A percentile compares a stretch with the other conserved stretches of the same genome.
phyloP scores from a whole-genome alignment of 441 rosid species.

The Isatis lusitanica region DNA sequence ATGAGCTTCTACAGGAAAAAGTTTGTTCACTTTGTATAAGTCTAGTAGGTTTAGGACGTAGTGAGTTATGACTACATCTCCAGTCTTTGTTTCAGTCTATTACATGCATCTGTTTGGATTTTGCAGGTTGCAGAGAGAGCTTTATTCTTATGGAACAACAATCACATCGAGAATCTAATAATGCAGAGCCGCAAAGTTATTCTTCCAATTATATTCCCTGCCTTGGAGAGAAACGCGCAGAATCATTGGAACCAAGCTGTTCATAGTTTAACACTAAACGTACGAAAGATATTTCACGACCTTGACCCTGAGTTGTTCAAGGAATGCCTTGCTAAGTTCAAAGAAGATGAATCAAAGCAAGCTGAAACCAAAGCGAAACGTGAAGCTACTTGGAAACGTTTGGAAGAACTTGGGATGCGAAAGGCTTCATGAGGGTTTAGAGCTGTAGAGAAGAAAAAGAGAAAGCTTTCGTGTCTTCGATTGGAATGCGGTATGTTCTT shows the following conservation, averaged over 20 bases:
- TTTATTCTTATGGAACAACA: conserved; percentile 76
- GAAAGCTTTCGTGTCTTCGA: conserved; percentile 21
- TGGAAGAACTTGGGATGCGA: conserved; percentile 61
- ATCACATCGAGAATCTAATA: conserved; percentile 71
- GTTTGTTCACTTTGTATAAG: neutral
- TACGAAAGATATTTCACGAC: conserved; percentile 61
- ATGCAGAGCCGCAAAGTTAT: conserved; percentile 60
- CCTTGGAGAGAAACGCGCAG: conserved; percentile 61
- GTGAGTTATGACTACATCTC: neutral
- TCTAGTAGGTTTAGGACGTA: conserved; percentile 9
- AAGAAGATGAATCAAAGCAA: conserved; percentile 55
- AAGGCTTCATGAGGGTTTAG: conserved; percentile 40
- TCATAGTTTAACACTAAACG: conserved; percentile 65
- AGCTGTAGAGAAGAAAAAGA: conserved; percentile 17
- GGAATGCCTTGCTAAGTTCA: conserved; percentile 52
- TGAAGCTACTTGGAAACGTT: conserved; percentile 59
- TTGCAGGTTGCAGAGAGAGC: conserved; percentile 81
- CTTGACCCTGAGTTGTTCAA: conserved; percentile 63
- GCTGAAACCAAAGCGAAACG: conserved; percentile 45
- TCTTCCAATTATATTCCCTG: conserved; percentile 65
- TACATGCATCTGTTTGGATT: neutral
- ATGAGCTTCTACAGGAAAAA: neutral
- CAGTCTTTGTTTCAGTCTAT: conserved; percentile 8
- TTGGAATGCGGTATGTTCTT: conserved; percentile 15
- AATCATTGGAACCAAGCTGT: conserved; percentile 78